These are phyloP conservation scores for Blastocystis sp. DNA, from an alignment of 352 stramenopile genomes.

Conservation along the genomic window DNA sequence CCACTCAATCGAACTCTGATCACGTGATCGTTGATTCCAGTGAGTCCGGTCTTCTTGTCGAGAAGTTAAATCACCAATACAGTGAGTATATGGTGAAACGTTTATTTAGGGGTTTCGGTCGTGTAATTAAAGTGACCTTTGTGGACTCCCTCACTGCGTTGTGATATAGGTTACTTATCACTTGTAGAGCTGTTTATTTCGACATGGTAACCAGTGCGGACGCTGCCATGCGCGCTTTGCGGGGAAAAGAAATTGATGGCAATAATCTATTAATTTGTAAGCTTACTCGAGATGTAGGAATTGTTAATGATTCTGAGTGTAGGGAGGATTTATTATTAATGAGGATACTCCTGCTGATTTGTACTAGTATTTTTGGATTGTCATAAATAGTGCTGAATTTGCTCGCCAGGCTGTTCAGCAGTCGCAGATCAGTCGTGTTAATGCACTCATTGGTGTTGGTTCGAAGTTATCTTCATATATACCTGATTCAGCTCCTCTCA, in stretches of 20 bases:
- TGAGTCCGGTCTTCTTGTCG: background rate
- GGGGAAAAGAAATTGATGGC: constrained; percentile 1
- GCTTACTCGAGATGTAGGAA: background rate
- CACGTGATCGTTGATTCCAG: background rate
- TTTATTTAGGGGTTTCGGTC: constrained; percentile 4
- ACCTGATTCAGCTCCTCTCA: no score
- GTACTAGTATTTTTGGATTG: background rate
- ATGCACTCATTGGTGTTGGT: background rate
- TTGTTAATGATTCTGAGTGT: background rate
- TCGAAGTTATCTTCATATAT: no score
- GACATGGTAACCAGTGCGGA: background rate
- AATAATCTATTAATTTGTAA: background rate
- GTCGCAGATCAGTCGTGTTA: background rate
- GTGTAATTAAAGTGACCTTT: background rate
- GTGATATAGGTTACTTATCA: background rate
- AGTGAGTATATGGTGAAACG: background rate
- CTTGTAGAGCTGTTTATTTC: constrained; percentile 33
- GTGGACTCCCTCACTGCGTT: background rate
- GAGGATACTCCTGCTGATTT: background rate
- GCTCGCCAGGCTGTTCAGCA: background rate
- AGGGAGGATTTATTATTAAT: background rate
- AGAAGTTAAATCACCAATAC: background rate
- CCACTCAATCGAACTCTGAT: no score
- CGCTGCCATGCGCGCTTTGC: background rate
- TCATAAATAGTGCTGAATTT: background rate